These are phyloP conservation scores for Xerocomus minutiporus DNA, from an alignment of 1,284 basidiomycete genomes.

Conservation along the genomic window DNA sequence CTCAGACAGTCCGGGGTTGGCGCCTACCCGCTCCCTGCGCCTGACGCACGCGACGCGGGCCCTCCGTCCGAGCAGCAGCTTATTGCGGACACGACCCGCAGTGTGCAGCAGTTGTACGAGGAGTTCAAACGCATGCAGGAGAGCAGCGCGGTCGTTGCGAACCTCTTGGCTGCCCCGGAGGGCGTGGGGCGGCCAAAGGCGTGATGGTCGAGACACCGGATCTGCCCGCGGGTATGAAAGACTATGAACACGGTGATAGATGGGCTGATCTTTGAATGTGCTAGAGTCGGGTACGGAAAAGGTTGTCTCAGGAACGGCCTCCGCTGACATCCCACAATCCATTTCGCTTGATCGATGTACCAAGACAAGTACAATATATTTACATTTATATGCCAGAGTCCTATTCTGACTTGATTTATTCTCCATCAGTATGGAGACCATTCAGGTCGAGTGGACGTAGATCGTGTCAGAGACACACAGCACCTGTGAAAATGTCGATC, in stretches of 20 bases:
- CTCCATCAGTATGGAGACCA: neutral
- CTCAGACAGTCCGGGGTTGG: constrained; percentile 43
- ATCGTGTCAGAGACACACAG: constrained; percentile 24
- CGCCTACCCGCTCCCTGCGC: constrained; percentile 36
- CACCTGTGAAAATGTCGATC: constrained; percentile 15
- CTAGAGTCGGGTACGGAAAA: too few species aligned
- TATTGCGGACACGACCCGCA: constrained; percentile 34
- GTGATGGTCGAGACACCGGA: too few species aligned
- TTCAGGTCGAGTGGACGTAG: constrained; percentile 20
- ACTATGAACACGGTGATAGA: too few species aligned
- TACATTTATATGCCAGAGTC: neutral
- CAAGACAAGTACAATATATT: neutral
- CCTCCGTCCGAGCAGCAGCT: constrained; percentile 33
- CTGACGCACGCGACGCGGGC: constrained; percentile 12
- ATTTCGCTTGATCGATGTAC: too few species aligned
- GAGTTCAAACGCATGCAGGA: constrained; percentile 41
- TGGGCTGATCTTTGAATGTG: too few species aligned
- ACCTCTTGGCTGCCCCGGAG: constrained; percentile 24
- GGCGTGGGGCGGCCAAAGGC: neutral
- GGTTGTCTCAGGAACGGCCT: too few species aligned
- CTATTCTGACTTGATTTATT: neutral
- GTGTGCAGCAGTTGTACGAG: constrained; percentile 40
- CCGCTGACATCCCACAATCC: too few species aligned
- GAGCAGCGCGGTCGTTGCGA: constrained; percentile 39
- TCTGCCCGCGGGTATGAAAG: too few species aligned